phyloP scores from a whole-genome alignment of 805 yeast genomes.

The Wickerhamomyces alni region DNA sequence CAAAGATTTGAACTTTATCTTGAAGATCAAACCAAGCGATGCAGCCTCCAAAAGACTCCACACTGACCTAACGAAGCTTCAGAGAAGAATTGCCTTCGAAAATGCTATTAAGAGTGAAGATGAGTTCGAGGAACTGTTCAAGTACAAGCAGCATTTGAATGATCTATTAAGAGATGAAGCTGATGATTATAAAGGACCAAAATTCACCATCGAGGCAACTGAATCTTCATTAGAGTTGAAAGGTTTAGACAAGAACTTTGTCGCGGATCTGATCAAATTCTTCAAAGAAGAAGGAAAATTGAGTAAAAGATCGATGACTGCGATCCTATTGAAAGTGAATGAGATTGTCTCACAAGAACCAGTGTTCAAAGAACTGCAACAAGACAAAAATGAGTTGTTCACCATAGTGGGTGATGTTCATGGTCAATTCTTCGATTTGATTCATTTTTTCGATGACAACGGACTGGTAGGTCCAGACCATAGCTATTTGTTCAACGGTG shows the following conservation, averaged over 20 bases:
- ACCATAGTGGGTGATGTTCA: slow-evolving; percentile 98
- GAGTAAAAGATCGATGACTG: slow-evolving; percentile 80
- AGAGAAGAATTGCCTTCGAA: slow-evolving; percentile 75
- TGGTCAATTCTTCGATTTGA: slow-evolving; percentile 89
- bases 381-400: slow-evolving; percentile 26
- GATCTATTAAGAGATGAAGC: background rate
- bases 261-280: slow-evolving; percentile 57
- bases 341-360: slow-evolving; percentile 59
- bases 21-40: slow-evolving; percentile 62
- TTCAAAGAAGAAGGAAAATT: slow-evolving; percentile 69
- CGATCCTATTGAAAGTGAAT: slow-evolving; percentile 69
- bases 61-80: slow-evolving; percentile 55
- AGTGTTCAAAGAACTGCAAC: slow-evolving; percentile 66
- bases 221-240: slow-evolving; percentile 22
- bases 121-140: slow-evolving; percentile 38
- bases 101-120: slow-evolving; percentile 78
- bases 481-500: slow-evolving; percentile 88
- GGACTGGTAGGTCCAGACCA: slow-evolving; percentile 66
- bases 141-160: slow-evolving; percentile 13
- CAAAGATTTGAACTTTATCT: slow-evolving; percentile 58
- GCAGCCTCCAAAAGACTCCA: slow-evolving; percentile 55
- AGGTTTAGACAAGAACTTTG: slow-evolving; percentile 46
- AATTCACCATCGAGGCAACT: slow-evolving; percentile 31
- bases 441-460: slow-evolving; percentile 68
- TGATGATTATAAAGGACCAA: slow-evolving; percentile 54